A percentile compares a stretch with the other conserved stretches of the same genome.
phyloP scores from a whole-genome alignment of 306 rosid species.

The Dalbergia cochinchinensis region DNA sequence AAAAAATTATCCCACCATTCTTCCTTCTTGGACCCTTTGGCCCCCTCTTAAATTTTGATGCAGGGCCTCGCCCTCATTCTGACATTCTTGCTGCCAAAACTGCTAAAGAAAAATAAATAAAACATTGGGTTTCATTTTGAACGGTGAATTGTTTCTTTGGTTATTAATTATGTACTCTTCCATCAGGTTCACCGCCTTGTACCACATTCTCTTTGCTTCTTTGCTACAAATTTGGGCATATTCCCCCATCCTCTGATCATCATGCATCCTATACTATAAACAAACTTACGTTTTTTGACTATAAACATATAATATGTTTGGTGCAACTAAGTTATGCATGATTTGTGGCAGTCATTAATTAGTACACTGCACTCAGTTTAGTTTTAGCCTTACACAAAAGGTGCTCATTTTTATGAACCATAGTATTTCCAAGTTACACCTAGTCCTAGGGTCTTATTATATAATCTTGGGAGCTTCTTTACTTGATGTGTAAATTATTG shows the following conservation, averaged over 20 bases:
- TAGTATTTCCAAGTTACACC: background rate
- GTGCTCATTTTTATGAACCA: background rate
- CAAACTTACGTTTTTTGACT: slow-evolving; percentile 3
- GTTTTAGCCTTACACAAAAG: background rate
- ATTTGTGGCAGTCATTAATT: background rate
- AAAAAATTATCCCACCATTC: slow-evolving; percentile 47
- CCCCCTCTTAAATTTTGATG: slow-evolving; percentile 38
- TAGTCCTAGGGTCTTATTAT: background rate
- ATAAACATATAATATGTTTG: background rate
- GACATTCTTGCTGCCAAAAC: slow-evolving; percentile 51
- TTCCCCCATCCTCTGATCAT: background rate
- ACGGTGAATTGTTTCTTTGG: slow-evolving; percentile 39
- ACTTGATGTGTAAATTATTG: no score
- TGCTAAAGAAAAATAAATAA: background rate
- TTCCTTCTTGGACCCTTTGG: slow-evolving; percentile 43
- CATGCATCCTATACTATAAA: background rate
- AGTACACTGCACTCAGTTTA: background rate
- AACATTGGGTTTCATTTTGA: slow-evolving; percentile 33
- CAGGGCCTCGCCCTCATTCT: slow-evolving; percentile 36
- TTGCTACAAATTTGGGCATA: background rate
- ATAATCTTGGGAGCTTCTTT: background rate
- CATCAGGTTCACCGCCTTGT: slow-evolving; percentile 36
- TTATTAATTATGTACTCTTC: slow-evolving; percentile 24
- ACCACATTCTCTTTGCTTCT: slow-evolving; percentile 38
- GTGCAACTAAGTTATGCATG: background rate